Conservation (phyloP, 768 basidiomycete genomes). For the Vararia minispora region DNA sequence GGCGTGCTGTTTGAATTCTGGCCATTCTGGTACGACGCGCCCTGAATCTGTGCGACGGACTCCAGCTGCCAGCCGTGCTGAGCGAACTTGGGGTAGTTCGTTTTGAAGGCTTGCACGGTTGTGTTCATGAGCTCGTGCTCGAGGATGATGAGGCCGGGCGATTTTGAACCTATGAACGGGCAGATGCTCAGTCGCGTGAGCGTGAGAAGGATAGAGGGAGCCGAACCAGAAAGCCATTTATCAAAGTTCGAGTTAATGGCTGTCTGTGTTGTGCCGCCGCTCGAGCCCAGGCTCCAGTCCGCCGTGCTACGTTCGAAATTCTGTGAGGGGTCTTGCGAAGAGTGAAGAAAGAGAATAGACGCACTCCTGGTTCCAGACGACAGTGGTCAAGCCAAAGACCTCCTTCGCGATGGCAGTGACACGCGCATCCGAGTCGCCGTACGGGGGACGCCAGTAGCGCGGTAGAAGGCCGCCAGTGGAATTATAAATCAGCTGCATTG, state of each 20-base stretch:
- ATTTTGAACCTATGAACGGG: constrained; percentile 42
- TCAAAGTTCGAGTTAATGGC: constrained; percentile 38
- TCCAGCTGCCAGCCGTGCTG: constrained; percentile 60
- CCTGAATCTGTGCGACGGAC: constrained; percentile 34
- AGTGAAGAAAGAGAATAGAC: constrained; percentile 11
- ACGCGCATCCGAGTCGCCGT: constrained; percentile 74
- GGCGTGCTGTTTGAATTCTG: background rate
- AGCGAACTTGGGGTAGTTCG: constrained; percentile 50
- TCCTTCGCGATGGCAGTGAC: constrained; percentile 78
- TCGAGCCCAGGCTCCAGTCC: constrained; percentile 58
- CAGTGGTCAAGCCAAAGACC: constrained; percentile 76
- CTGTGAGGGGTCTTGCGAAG: constrained; percentile 1
- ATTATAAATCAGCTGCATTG: constrained; percentile 67
- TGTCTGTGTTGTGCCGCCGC: constrained; percentile 31
- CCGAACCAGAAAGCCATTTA: constrained; percentile 43
- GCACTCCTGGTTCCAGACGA: constrained; percentile 88
- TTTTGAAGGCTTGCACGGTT: constrained; percentile 57
- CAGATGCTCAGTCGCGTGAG: background rate
- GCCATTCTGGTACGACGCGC: constrained; percentile 9
- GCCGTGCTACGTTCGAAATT: constrained; percentile 34
- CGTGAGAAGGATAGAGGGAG: constrained; percentile 3
- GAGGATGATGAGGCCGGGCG: constrained; percentile 69
- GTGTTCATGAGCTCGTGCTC: constrained; percentile 69
- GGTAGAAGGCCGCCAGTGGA: constrained; percentile 69
- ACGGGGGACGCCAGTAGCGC: constrained; percentile 82